Conservation (phyloP, 768 basidiomycete species). For the Russula lepida region DNA sequence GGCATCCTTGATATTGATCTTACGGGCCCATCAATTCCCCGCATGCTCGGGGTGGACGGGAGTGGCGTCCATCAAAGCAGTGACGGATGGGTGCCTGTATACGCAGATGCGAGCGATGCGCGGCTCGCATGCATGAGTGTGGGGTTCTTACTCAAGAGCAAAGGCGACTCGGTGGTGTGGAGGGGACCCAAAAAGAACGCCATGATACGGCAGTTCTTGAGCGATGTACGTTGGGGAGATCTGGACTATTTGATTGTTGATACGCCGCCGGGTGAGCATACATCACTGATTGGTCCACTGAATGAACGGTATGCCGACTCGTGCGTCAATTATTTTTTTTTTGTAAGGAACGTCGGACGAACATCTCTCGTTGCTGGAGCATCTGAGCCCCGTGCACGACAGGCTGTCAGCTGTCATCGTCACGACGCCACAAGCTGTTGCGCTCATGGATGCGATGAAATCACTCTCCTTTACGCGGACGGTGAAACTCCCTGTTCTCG, state of each 20-base stretch:
- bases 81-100: conserved; percentile 97
- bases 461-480: conserved; percentile 92
- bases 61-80: conserved; percentile 88
- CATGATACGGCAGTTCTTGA: conserved; percentile 93
- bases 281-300: neutral
- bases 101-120: conserved; percentile 70
- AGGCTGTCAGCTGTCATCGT: conserved; percentile 82
- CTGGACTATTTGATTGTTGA: conserved; percentile 92
- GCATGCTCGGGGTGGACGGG: conserved; percentile 88
- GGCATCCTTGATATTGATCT: conserved; percentile 93
- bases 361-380: conserved; percentile 91
- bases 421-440: conserved; percentile 96
- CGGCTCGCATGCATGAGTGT: conserved; percentile 94
- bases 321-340: neutral
- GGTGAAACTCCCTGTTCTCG: conserved; percentile 78
- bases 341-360: conserved; percentile 94
- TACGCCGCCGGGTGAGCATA: conserved; percentile 82
- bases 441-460: conserved; percentile 91
- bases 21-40: conserved; percentile 89
- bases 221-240: conserved; percentile 92
- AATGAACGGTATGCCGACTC: neutral
- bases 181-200: conserved; percentile 97
- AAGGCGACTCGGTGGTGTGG: conserved; percentile 94
- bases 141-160: conserved; percentile 85
- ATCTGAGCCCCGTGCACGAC: conserved; percentile 76